Conservation (phyloP, 768 basidiomycete genomes). For the Ramaria rubella region DNA sequence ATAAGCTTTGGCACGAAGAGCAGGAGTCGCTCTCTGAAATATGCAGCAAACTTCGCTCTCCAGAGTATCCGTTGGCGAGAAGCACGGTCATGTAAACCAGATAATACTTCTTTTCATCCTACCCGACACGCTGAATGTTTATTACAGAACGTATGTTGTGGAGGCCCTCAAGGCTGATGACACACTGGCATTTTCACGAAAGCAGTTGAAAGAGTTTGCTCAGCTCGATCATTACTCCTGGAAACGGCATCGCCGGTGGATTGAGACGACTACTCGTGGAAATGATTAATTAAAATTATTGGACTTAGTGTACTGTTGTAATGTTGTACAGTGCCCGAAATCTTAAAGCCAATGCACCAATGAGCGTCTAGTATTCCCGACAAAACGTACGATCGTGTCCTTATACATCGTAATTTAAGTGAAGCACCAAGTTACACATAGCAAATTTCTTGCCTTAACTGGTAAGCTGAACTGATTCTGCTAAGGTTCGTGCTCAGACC, state of each 20-base stretch:
- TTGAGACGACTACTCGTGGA: too few species aligned
- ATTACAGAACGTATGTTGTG: conserved; percentile 37
- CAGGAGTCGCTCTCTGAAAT: conserved; percentile 32
- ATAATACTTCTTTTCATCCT: neutral
- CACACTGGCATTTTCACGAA: conserved; percentile 31
- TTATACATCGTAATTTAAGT: too few species aligned
- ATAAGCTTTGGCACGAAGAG: conserved; percentile 37
- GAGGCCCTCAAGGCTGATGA: conserved; percentile 35
- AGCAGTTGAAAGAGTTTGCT: conserved; percentile 30
- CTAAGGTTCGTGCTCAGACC: too few species aligned
- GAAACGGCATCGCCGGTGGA: conserved; percentile 35
- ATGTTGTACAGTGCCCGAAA: too few species aligned
- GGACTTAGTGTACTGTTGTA: too few species aligned
- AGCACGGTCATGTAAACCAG: conserved; percentile 41
- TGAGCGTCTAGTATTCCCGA: too few species aligned
- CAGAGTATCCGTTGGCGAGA: conserved; percentile 36
- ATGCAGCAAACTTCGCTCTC: conserved; percentile 31
- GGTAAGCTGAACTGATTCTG: too few species aligned
- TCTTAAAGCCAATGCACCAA: too few species aligned
- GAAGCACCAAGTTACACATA: too few species aligned
- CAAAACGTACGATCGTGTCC: too few species aligned
- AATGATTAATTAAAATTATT: too few species aligned
- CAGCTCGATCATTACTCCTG: conserved; percentile 37
- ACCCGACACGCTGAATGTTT: neutral
- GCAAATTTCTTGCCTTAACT: too few species aligned